These are phyloP conservation scores for Suillus sp. DNA, from an alignment of 768 basidiomycete genomes.

Conservation along the genomic window DNA sequence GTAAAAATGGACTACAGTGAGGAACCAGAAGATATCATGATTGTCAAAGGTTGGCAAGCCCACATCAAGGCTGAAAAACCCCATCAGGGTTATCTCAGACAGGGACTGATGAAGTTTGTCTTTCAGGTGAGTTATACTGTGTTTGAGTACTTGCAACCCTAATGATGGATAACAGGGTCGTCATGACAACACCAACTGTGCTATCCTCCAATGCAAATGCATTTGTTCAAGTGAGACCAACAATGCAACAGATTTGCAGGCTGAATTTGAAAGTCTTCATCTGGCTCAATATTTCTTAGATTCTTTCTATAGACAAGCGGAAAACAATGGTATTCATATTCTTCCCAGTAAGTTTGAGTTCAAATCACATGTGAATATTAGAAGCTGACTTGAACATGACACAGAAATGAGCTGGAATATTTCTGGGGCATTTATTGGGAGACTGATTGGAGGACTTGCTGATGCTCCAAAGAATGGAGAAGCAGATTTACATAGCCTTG, in stretches of 20 bases:
- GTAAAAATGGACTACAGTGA: neutral
- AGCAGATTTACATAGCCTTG: neutral
- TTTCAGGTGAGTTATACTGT: conserved; percentile 14
- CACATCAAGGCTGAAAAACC: conserved; percentile 6
- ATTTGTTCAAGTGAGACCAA: neutral
- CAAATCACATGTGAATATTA: neutral
- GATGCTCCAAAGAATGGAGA: conserved; percentile 1
- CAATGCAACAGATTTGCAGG: neutral
- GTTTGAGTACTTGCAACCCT: neutral
- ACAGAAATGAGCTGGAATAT: neutral
- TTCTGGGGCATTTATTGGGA: neutral
- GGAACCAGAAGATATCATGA: conserved; percentile 9
- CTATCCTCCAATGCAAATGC: conserved; percentile 7
- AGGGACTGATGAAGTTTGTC: conserved; percentile 19
- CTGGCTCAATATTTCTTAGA: neutral
- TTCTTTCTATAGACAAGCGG: neutral
- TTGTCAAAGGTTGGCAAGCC: conserved; percentile 16
- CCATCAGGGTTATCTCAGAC: conserved; percentile 16
- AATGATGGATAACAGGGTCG: neutral
- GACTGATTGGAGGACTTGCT: neutral
- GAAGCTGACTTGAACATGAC: neutral
- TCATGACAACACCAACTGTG: conserved; percentile 3
- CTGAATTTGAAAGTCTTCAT: neutral
- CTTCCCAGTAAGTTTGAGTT: neutral
- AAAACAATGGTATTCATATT: neutral